Conservation (phyloP, 345 rosid genomes). For the Eucalyptus sp. region DNA sequence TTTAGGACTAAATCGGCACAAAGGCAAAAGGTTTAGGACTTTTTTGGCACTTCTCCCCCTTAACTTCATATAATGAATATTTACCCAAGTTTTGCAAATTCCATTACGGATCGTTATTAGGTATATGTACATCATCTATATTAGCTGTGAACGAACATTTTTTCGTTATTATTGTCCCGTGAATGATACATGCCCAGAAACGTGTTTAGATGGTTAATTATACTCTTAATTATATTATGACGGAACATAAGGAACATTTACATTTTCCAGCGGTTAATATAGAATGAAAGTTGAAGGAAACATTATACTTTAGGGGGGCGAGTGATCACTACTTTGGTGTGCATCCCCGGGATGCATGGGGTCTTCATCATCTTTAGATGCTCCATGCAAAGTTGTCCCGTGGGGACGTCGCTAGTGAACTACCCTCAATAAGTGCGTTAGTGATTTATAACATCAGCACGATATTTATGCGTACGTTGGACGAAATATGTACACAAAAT, state of each 20-base stretch:
- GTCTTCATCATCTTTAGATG: neutral
- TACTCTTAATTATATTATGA: neutral
- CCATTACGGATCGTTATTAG: neutral
- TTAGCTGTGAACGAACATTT: neutral
- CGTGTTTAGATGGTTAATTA: neutral
- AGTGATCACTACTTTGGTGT: rapidly evolving
- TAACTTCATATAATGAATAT: neutral
- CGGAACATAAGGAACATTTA: neutral
- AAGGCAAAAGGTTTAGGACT: too few species aligned
- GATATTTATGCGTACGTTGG: neutral
- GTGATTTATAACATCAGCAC: rapidly evolving
- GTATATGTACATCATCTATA: neutral
- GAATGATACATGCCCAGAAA: neutral
- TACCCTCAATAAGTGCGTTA: neutral
- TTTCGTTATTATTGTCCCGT: neutral
- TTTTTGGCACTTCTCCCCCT: neutral
- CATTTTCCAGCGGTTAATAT: neutral
- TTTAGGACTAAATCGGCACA: too few species aligned
- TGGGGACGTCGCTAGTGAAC: neutral
- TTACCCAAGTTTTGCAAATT: neutral
- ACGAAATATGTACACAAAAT: neutral
- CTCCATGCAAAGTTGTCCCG: neutral
- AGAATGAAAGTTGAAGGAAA: neutral
- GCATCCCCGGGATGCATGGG: neutral
- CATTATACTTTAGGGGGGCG: neutral